Evolutionary conservation across 2,329 filamentous ascomycete species (phyloP).

Genomic region (Ampelomyces quisqualis): DNA sequence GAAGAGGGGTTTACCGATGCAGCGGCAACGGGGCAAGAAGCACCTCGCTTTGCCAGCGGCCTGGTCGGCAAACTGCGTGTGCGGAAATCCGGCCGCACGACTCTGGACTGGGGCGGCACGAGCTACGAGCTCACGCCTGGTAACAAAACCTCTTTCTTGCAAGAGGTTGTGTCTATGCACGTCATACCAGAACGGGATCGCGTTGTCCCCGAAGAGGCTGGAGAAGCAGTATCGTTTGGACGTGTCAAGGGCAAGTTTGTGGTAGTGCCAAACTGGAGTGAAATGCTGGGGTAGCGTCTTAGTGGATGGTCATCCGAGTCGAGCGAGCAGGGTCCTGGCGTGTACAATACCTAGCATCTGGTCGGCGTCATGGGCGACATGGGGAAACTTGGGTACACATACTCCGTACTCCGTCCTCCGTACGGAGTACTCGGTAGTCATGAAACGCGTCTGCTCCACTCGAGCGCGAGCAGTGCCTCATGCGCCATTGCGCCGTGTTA

Average conservation of each 20-base stretch:
- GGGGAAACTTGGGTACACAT: too few relatives aligned
- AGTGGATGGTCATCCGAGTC: too few relatives aligned
- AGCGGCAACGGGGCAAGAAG: slow-evolving; percentile 13
- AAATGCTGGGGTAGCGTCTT: slow-evolving; percentile 50
- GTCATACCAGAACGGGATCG: slow-evolving; percentile 40
- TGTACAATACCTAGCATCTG: not conserved
- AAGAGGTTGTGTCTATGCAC: slow-evolving; percentile 56
- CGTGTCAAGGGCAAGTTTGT: slow-evolving; percentile 66
- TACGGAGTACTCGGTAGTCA: too few relatives aligned
- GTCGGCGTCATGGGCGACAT: not conserved
- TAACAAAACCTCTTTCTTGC: slow-evolving; percentile 58
- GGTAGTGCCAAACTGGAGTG: slow-evolving; percentile 61
- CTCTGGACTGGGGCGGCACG: slow-evolving; percentile 63
- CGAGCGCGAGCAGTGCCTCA: not conserved
- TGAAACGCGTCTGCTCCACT: not conserved
- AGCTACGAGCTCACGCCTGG: slow-evolving; percentile 60
- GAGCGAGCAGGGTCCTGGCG: not conserved
- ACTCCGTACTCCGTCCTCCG: too few relatives aligned
- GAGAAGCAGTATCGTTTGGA: slow-evolving; percentile 58
- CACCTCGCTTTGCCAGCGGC: slow-evolving; percentile 52
- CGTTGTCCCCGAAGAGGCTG: slow-evolving; percentile 38
- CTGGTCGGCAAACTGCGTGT: slow-evolving; percentile 62
- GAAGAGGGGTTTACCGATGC: slow-evolving; percentile 33
- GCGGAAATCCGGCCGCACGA: slow-evolving; percentile 62
- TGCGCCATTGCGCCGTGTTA: not conserved